Percentiles rank a stretch among this genome's conserved stretches.
These are phyloP conservation scores for Cladosporium sp. DNA, from an alignment of 2,329 filamentous ascomycete species.

Conservation along the genomic window DNA sequence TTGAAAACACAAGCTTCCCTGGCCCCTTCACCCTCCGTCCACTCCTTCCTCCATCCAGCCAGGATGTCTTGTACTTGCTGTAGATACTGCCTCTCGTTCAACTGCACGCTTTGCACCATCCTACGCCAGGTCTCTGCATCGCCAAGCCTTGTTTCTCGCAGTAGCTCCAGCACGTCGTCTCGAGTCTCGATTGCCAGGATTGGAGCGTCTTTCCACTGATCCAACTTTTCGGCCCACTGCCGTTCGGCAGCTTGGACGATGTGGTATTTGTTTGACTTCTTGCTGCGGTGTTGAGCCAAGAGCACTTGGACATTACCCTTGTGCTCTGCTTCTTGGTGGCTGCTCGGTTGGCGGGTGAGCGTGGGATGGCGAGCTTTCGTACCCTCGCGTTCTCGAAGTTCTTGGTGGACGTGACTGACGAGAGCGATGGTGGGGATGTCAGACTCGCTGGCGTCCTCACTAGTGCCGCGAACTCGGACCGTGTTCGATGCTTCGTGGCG, in stretches of 20 bases:
- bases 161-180: conserved; percentile 75
- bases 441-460: conserved; percentile 54
- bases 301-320: conserved; percentile 79
- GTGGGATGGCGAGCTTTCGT: conserved; percentile 40
- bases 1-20: conserved; percentile 88
- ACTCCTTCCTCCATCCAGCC: conserved; percentile 59
- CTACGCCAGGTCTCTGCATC: conserved; percentile 82
- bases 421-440: conserved; percentile 75
- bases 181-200: conserved; percentile 86
- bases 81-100: conserved; percentile 78
- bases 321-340: conserved; percentile 45
- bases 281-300: conserved; percentile 76
- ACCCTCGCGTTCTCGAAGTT: conserved; percentile 75
- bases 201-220: conserved; percentile 72
- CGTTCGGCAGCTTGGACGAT: conserved; percentile 76
- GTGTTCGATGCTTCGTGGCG: conserved; percentile 66
- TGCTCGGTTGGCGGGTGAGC: conserved; percentile 39
- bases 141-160: conserved; percentile 71
- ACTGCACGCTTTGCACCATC: conserved; percentile 74
- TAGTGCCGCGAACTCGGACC: conserved; percentile 60
- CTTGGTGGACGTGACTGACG: conserved; percentile 74
- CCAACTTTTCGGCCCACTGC: conserved; percentile 61
- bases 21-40: conserved; percentile 50
- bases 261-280: conserved; percentile 85
- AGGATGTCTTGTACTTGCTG: conserved; percentile 80